Evolutionary conservation across 805 yeast genomes (phyloP).

Genomic region (Metschnikowia noctiluminum): DNA sequence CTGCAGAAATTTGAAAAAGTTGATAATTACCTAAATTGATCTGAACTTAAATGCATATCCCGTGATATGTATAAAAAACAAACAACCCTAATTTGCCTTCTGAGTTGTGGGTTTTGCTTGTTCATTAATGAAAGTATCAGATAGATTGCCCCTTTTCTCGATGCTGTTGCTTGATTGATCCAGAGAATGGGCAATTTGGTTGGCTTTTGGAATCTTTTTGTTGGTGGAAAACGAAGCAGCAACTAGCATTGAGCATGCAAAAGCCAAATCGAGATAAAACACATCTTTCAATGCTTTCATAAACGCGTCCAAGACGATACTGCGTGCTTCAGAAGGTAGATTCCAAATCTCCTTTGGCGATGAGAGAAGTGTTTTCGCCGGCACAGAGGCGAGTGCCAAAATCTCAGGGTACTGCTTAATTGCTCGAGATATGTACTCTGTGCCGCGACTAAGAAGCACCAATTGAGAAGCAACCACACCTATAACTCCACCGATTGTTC

Average conservation of each 20-base stretch:
- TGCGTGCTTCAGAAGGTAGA: conserved; percentile 23
- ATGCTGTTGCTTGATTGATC: background rate
- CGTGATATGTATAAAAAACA: too few species aligned
- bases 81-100: too few species aligned
- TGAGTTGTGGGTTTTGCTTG: too few species aligned
- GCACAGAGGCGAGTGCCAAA: conserved; percentile 3
- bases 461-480: conserved; percentile 33
- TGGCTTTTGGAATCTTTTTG: conserved; percentile 12
- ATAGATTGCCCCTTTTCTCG: background rate
- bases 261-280: conserved; percentile 17
- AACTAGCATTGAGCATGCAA: conserved; percentile 11
- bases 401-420: conserved; percentile 4
- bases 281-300: conserved; percentile 19
- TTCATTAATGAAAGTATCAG: background rate
- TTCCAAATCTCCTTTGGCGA: conserved; percentile 28
- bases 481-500: conserved; percentile 32
- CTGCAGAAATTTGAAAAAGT: too few species aligned
- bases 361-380: conserved; percentile 11
- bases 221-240: conserved; percentile 16
- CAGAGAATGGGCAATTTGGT: conserved; percentile 12
- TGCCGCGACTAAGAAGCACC: conserved; percentile 19
- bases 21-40: too few species aligned
- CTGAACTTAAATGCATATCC: too few species aligned
- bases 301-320: conserved; percentile 23
- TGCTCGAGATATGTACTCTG: conserved; percentile 8